phyloP scores from a whole-genome alignment of 345 rosid genomes.

The Salix koriyanagi region DNA sequence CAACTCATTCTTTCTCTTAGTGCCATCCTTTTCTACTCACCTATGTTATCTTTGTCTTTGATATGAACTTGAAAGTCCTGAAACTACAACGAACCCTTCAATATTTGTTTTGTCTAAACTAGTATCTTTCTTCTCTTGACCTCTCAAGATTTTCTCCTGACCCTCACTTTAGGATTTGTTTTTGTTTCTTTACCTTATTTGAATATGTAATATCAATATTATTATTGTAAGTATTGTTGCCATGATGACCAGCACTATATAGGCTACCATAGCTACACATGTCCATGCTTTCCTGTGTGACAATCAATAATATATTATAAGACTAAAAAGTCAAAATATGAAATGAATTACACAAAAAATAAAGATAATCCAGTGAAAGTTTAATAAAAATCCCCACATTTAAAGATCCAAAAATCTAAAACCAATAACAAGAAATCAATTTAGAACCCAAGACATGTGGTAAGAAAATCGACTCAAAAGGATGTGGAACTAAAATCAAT shows the following conservation, averaged over 20 bases:
- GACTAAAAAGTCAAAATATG: conserved; percentile 7
- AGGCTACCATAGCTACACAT: conserved; percentile 48
- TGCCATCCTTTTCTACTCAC: no score
- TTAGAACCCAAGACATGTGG: conserved; percentile 48
- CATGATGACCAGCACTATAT: conserved; percentile 7
- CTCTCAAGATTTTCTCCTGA: conserved; percentile 76
- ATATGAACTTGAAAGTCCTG: neutral
- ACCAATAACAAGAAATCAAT: conserved; percentile 36
- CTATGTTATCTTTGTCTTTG: neutral
- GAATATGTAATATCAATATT: conserved; percentile 20
- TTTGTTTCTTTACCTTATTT: conserved; percentile 41
- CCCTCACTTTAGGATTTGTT: conserved; percentile 51
- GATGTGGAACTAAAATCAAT: conserved; percentile 48
- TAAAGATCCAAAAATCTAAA: conserved; percentile 41
- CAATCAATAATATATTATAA: neutral
- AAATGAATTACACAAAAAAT: conserved; percentile 13
- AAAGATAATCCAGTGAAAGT: conserved; percentile 17
- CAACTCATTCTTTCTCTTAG: no score
- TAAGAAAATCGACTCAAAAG: conserved; percentile 36
- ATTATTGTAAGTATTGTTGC: conserved; percentile 17
- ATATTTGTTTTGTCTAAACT: neutral
- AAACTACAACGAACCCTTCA: conserved; percentile 9
- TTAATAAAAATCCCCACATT: conserved; percentile 28
- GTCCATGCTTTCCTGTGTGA: neutral
- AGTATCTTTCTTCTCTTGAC: conserved; percentile 33